These are phyloP conservation scores for Alnus glutinosa DNA, from an alignment of 306 rosid species.

Conservation along the genomic window DNA sequence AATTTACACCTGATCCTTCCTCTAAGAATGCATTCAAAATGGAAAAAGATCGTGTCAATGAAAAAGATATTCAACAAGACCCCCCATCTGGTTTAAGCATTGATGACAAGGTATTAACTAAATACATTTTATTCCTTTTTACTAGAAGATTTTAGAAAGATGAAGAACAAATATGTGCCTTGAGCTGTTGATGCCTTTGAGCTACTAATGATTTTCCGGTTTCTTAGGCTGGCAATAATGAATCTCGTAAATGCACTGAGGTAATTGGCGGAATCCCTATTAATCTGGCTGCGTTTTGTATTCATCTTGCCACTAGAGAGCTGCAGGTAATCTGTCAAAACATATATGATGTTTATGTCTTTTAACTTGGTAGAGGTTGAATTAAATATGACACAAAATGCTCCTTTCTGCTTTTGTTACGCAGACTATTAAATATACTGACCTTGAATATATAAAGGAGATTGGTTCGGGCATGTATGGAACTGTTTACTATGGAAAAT, in stretches of 20 bases:
- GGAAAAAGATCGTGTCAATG: neutral
- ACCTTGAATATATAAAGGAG: constrained; percentile 39
- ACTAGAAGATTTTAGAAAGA: neutral
- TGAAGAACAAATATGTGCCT: neutral
- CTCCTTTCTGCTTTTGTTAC: neutral
- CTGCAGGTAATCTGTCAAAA: constrained; percentile 31
- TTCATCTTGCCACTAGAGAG: constrained; percentile 29
- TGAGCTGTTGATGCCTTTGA: neutral
- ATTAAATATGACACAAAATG: neutral
- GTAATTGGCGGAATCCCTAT: constrained; percentile 20
- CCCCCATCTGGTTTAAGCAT: constrained; percentile 14
- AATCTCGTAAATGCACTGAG: neutral
- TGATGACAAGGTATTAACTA: constrained; percentile 19
- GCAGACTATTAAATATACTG: constrained; percentile 29
- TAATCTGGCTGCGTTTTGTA: constrained; percentile 11
- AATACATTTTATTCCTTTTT: neutral
- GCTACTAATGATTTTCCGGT: neutral
- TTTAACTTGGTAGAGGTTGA: neutral
- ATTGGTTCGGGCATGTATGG: constrained; percentile 41
- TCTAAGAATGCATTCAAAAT: too few species aligned
- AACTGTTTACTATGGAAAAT: constrained; percentile 37
- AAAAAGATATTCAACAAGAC: constrained; percentile 19
- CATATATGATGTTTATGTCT: neutral
- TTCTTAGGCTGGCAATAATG: neutral
- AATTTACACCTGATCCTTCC: too few species aligned